These are phyloP conservation scores for Carpinus fangiana DNA, from an alignment of 306 rosid genomes.

Conservation along the genomic window DNA sequence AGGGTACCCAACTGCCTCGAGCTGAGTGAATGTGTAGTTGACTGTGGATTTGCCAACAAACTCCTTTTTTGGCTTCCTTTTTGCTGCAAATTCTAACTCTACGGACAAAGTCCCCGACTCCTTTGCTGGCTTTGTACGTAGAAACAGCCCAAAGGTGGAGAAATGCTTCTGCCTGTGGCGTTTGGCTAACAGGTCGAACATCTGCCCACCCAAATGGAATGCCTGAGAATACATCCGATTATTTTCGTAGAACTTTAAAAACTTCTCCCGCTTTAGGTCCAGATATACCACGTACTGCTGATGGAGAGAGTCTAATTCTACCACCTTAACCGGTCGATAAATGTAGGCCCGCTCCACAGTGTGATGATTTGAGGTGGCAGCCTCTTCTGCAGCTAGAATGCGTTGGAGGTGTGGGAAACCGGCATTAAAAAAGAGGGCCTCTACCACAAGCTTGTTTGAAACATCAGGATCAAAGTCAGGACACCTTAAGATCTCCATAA, in stretches of 20 bases:
- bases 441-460: slow-evolving; percentile 83
- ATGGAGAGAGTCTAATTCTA: slow-evolving; percentile 87
- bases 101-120: slow-evolving; percentile 89
- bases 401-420: slow-evolving; percentile 95
- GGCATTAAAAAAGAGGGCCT: slow-evolving; percentile 89
- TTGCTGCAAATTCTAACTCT: slow-evolving; percentile 91
- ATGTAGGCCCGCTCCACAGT: slow-evolving; percentile 91
- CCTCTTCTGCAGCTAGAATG: slow-evolving; percentile 71
- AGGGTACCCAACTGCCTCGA: slow-evolving; percentile 94
- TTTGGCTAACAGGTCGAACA: slow-evolving; percentile 94
- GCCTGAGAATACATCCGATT: slow-evolving; percentile 98
- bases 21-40: slow-evolving; percentile 90
- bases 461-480: slow-evolving; percentile 84
- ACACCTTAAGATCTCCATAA: slow-evolving; percentile 84
- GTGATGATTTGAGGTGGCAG: slow-evolving; percentile 58
- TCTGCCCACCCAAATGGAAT: slow-evolving; percentile 96
- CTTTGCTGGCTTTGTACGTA: slow-evolving; percentile 98
- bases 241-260: slow-evolving; percentile 78
- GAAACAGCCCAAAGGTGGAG: slow-evolving; percentile 91
- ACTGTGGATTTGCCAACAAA: slow-evolving; percentile 93
- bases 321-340: slow-evolving; percentile 96
- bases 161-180: no score
- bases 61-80: slow-evolving; percentile 76
- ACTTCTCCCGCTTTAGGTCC: slow-evolving; percentile 93
- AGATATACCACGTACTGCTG: slow-evolving; percentile 93